A percentile compares a stretch with the other conserved stretches of the same genome.
phyloP scores from a whole-genome alignment of 768 basidiomycete species.

The Auriscalpium orientale region DNA sequence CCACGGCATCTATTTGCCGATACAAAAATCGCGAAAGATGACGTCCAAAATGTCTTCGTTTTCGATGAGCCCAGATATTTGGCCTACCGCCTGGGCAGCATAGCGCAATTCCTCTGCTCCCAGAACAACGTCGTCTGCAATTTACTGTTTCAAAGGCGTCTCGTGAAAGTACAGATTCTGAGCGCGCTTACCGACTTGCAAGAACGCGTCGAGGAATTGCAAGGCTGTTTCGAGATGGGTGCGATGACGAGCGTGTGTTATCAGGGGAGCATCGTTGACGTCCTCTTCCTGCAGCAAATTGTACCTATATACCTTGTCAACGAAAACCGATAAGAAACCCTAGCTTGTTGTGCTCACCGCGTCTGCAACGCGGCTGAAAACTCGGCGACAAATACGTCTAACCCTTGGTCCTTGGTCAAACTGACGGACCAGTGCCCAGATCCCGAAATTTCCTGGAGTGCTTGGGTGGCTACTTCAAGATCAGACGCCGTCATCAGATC shows the following conservation, averaged over 20 bases:
- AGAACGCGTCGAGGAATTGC: constrained; percentile 54
- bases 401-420: constrained; percentile 51
- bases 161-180: neutral
- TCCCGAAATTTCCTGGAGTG: neutral
- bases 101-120: constrained; percentile 87
- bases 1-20: constrained; percentile 5
- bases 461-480: neutral
- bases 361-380: constrained; percentile 44
- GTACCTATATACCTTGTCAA: constrained; percentile 2
- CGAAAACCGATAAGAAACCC: neutral
- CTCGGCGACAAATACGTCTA: constrained; percentile 48
- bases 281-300: constrained; percentile 9
- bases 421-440: constrained; percentile 49
- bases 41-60: constrained; percentile 82
- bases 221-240: constrained; percentile 63
- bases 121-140: constrained; percentile 61
- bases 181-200: constrained; percentile 33
- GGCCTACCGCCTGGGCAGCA: constrained; percentile 76
- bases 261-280: constrained; percentile 43
- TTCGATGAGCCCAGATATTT: constrained; percentile 70
- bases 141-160: constrained; percentile 27
- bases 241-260: constrained; percentile 77
- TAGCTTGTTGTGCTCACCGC: constrained; percentile 28
- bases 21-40: constrained; percentile 79
- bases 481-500: constrained; percentile 38